Base-by-base conservation (phyloP, 164 flowering plant species). In the Aristolochia fimbriata region DNA sequence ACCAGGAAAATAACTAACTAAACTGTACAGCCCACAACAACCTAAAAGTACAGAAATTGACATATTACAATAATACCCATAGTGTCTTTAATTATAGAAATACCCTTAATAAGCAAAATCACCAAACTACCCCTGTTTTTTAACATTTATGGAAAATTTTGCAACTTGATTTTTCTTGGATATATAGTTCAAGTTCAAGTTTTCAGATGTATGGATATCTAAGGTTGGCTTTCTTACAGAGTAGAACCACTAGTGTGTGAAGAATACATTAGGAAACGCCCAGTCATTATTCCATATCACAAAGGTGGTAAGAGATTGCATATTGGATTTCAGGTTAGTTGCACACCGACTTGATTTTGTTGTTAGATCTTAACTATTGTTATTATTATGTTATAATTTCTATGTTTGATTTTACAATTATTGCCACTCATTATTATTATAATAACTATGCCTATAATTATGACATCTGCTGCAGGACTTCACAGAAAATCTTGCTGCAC, bases 261-360 rank as follows among this genome's bases (percentile, higher is more conserved):
- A 74, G 99, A 90, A 57, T 86, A 71, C 63, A 20, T 78, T 33
- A 61, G 67, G 66, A 71, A 72, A 67, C 91, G 95, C 15, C 97
- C 99, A 12, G 86, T 88, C 54, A 83, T 85, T 57, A 76, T 93
- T 54, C 99, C 99, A 60, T 90, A 90, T 67, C 96, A 93, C 75
- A 86, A 60, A 78, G 99, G 99, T 69, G 97, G 99, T 62, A 93
- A 78, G 77, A 77, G 99, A 74, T 73, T 93, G 70, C 91, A 93
- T 68, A 89, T 93, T 74, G 91, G 96, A 33, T 77, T 83, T 62
- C 96, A 82, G 86, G 98, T 92, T 59, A 58, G 68, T 24, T 55
- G 12, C 31, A 23, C 12, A 9, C 12, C 43, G 4, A 37, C 43
- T 37, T 37, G 43, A 3, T 37, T 37, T 37, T 37, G 43, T 37